Base-by-base conservation (phyloP, 2,329 filamentous ascomycete genomes). In the Exophiala aquamarina region DNA sequence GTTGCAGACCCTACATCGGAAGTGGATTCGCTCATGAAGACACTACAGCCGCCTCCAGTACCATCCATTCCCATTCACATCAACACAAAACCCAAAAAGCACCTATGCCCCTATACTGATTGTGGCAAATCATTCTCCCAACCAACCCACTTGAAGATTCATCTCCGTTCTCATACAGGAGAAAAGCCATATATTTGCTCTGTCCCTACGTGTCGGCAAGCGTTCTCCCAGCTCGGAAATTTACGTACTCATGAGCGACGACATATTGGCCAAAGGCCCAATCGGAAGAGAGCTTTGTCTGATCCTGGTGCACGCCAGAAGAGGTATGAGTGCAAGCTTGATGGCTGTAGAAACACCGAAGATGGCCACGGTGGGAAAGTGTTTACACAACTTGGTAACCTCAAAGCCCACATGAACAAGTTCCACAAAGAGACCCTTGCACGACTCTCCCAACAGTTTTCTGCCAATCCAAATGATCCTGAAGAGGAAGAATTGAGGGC, bases 371-470 rank as follows among this genome's bases (percentile, higher is more conserved):
- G 39, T 13, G 82, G 83, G 52, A 96, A 95, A 72, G 78, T 84
- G 34, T 96, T 96, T 64, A 94, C 89, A 0, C 88, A 94, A 59
- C 79, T 92, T 1, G 92, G 92, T 7, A 96, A 96, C 63, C 79
- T 96, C 58, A 97, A 97, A 80, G 87, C 86, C 2, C 92, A 97
- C 63, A 89, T 95, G 69, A 96, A 96, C 72, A 92, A 91, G 63
- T 96, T 95, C 65, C 92, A 97, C 68, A 79, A 81, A 29, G 70
- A 79, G n/a, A 86, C 86, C 0, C 76, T 96, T 31, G 77, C 81
- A 49, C 73, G 77, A 11, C 74, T 95, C 18, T 89, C 85, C 1
- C 59, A 72, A 34, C 86, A 84, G 63, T 93, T 95, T 63, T 79
- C 83, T 13, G 37, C 46, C 5, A 50, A 49, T 19, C 45, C 74